Conservation (phyloP, 225 moss, liverwort and hornwort genomes). For the Pseudoscleropodium purum region DNA sequence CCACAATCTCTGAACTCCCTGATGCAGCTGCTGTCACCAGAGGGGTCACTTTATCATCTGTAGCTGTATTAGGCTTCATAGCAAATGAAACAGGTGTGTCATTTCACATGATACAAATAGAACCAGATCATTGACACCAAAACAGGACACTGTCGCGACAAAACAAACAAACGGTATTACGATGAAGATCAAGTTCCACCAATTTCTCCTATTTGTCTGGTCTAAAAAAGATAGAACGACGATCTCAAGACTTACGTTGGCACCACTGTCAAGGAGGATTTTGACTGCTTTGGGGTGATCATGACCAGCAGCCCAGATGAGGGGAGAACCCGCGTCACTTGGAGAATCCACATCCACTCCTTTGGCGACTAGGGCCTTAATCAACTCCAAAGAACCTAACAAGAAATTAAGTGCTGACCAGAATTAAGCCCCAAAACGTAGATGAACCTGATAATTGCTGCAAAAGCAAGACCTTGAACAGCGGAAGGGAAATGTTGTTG, state of each 20-base stretch:
- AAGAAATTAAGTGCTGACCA: neutral
- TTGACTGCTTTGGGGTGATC: slow-evolving; percentile 69
- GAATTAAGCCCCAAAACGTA: neutral
- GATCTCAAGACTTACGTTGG: slow-evolving; percentile 45
- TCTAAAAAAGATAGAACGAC: neutral
- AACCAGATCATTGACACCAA: neutral
- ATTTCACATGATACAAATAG: neutral
- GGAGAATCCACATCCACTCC: slow-evolving; percentile 71
- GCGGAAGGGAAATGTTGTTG: neutral
- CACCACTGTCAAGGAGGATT: slow-evolving; percentile 63
- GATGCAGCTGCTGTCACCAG: slow-evolving; percentile 91
- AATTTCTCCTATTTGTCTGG: neutral
- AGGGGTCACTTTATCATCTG: slow-evolving; percentile 87
- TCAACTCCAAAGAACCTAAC: slow-evolving; percentile 75
- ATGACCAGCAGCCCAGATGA: slow-evolving; percentile 97
- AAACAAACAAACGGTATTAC: neutral
- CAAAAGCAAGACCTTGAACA: neutral
- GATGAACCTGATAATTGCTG: neutral
- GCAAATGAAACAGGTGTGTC: neutral
- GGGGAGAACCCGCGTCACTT: slow-evolving; percentile 82
- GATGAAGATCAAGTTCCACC: neutral
- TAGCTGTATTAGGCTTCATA: slow-evolving; percentile 63
- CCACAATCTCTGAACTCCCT: slow-evolving; percentile 60
- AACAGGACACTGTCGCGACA: neutral
- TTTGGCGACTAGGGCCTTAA: slow-evolving; percentile 56